phyloP scores from a whole-genome alignment of 352 stramenopile genomes.

The Phytophthora foliorum region DNA sequence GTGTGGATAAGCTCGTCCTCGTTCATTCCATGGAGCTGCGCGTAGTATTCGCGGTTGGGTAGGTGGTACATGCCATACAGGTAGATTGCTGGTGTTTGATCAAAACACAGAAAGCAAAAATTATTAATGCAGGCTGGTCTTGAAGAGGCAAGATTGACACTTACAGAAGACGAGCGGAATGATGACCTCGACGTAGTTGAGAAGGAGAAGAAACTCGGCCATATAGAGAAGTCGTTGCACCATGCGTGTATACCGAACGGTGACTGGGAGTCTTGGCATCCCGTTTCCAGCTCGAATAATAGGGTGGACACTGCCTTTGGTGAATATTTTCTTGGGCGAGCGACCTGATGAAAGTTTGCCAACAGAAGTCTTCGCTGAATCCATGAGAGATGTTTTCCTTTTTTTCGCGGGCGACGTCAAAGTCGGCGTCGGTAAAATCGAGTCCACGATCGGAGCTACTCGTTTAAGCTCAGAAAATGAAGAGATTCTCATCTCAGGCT shows the following conservation, averaged over 20 bases:
- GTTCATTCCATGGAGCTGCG: constrained; percentile 28
- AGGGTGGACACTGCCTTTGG: not conserved
- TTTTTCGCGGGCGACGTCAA: not conserved
- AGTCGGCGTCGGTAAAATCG: not conserved
- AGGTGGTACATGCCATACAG: constrained; percentile 34
- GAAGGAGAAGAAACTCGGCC: constrained; percentile 38
- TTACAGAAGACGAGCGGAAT: constrained; percentile 40
- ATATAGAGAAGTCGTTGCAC: constrained; percentile 29
- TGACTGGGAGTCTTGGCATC: constrained; percentile 4
- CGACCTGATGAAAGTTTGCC: not conserved
- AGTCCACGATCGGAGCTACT: not conserved
- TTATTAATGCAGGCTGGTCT: not conserved
- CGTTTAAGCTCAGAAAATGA: constrained; percentile 10
- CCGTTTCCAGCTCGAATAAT: not conserved
- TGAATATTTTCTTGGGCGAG: not conserved
- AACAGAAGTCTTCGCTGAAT: not conserved
- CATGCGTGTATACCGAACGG: constrained; percentile 16
- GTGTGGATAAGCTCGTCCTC: constrained; percentile 21
- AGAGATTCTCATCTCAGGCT: constrained; percentile 6
- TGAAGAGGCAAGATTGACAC: not conserved
- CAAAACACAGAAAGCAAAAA: not conserved
- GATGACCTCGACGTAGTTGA: constrained; percentile 46
- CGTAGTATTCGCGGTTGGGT: constrained; percentile 50
- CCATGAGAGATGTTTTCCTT: not conserved
- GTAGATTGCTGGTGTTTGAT: constrained; percentile 34